Base-by-base conservation (phyloP, 2,329 filamentous ascomycete species). In the Talaromyces sp. region DNA sequence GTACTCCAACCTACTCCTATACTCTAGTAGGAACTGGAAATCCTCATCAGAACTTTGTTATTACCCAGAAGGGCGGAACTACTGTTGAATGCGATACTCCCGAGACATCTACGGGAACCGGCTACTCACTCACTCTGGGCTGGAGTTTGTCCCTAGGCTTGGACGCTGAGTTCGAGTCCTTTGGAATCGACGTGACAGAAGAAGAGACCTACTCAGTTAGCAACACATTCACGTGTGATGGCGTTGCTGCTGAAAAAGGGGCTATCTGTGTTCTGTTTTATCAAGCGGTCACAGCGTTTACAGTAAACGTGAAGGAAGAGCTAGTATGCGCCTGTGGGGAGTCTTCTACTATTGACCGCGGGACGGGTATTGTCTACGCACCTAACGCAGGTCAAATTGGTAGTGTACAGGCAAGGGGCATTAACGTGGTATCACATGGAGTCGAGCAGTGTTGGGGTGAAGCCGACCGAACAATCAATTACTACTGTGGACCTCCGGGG, bases 21-120 rank as follows among this genome's bases (percentile, higher is more conserved):
- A n/a, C 49, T 5, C 14, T n/a, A 33, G 27, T 52, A 31, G 27
- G 16, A 2, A 3, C 19, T 27, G 49, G 49, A 2, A 52, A 52
- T 33, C 49, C 49, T 35, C 49, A 52, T 52, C 49, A 52, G 49
- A 52, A 52, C 49, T 52, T 52, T n/a, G 49, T 52, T 27, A 52
- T 52, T 24, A 52, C 49, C 27, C 49, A 52, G 27, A 52, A 52
- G 14, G 49, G 49, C 1, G 49, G 49, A n/a, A 52, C 49, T 16
- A 31, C 16, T n/a, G 49, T 52, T n/a, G 49, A 31, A 16, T 52
- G 49, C 27, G n/a, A 16, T 52, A 52, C 24, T 16, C 13, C 24
- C 16, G 49, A 33, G 6, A 33, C 49, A 33, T 33, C 49, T 16
- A 52, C 49, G 16, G 49, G 49, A 33, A 52, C 49, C 16, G 49